Evolutionary conservation across 441 rosid species (phyloP), one percentile per base, ranked within the genome.

Genomic region (Manihot esculenta): DNA sequence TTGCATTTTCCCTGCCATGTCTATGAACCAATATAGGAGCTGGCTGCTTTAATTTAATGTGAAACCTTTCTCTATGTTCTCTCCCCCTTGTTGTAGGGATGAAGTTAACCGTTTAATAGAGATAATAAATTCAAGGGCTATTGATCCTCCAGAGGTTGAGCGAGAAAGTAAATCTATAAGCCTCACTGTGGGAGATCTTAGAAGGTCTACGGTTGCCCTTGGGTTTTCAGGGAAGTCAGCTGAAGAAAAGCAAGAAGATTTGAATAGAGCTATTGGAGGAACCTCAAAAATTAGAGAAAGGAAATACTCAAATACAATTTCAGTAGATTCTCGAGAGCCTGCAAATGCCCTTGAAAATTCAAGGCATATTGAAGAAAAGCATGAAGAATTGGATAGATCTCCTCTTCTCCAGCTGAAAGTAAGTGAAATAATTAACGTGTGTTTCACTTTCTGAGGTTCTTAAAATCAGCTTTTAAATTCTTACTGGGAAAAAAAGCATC

Each of bases 81-180:
- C 65, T 66, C 57, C 27, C 54, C 75, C 21, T 53, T 33, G 44
- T 8, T 78, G 75, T 79, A 93, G 98, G 82, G 89, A 82, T 75
- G 93, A 93, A 80, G 80, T 88, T 72, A 79, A 82, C 76, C 86
- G 64, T 72, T 81, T 93, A 68, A 69, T 87, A 44, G 85, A 89
- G 78, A 81, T 91, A 71, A 58, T 93, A 78, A 76, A 74, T 77
- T 89, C 97, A 77, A 87, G 87, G 79, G 83, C 81, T 73, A 79
- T 70, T 72, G 89, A 84, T 81, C 49, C 45, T 72, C 85, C 83
- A 47, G 72, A 69, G 62, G 74, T 54, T 72, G 80, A 66, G 56
- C 83, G 75, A 77, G 86, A 76, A 77, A 79, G 82, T 59, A 78
- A 66, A 72, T 24, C 58, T 63, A 44, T 68, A 57, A 74, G 60